Base-by-base conservation (phyloP, 2,329 filamentous ascomycete species). In the Beauveria asiatica region DNA sequence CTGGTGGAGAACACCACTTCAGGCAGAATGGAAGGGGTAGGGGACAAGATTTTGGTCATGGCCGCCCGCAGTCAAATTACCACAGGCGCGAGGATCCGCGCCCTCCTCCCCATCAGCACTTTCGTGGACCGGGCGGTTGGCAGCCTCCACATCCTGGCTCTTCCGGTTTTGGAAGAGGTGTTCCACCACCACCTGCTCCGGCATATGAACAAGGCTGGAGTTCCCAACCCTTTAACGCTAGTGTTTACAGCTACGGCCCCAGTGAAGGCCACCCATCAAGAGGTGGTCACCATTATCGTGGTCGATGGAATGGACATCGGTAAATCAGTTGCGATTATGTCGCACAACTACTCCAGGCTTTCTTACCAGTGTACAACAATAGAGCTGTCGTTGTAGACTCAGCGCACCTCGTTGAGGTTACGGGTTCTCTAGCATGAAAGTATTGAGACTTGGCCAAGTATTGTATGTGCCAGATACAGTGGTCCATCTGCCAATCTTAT, bases 131-230 rank as follows among this genome's bases (percentile, higher is more conserved):
- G 25, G 33, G 44, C 3, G 66, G 67, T 3, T 78, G 75, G 74
- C 69, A 73, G 19, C 78, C 78, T 10, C 78, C 78, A 7, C 75
- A 77, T 16, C 78, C 78, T 41, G 77, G 78, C 6, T 68, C 72
- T 50, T 69, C 73, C 17, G 74, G 74, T 1, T 80, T 80, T 64
- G 76, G 74, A 3, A 67, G 70, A 25, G 75, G 75, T 17, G 66
- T 73, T 17, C 77, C 76, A 13, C 78, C 78, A 23, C 77, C 78
- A n/a, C 76, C 77, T 3, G 70, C 71, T 21, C 13, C 44, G n/a
- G 5, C 17, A 19, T n/a, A 52, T 16, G 41, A 54, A 33, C 41
- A 48, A 25, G 45, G 45, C 21, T 50, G 51, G 58, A 13, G 30
- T 13, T 23, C 58, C 21, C 58, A 45, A 17, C 21, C 46, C 42